These are phyloP conservation scores for Monascus purpureus DNA, from an alignment of 495 filamentous ascomycete genomes.

Conservation along the genomic window DNA sequence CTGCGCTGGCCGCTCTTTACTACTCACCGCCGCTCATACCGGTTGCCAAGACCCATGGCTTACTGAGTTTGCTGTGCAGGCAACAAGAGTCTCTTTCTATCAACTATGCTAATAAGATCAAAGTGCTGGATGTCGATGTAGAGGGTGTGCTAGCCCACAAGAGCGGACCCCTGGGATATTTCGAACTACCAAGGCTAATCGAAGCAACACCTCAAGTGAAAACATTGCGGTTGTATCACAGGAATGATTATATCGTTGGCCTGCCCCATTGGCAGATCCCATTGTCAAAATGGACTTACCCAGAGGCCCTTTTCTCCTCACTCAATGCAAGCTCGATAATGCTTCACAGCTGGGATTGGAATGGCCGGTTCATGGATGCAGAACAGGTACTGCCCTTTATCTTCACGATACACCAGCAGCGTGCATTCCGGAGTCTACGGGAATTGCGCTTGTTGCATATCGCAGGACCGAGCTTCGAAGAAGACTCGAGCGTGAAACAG, in stretches of 20 bases:
- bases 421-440: slow-evolving; percentile 43
- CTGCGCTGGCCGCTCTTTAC: slow-evolving; percentile 63
- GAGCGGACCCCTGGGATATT: slow-evolving; percentile 30
- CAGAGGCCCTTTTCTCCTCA: slow-evolving; percentile 41
- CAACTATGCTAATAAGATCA: slow-evolving; percentile 54
- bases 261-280: slow-evolving; percentile 13
- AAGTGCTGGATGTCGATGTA: slow-evolving; percentile 55
- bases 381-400: slow-evolving; percentile 36
- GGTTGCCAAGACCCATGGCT: slow-evolving; percentile 34
- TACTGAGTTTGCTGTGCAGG: slow-evolving; percentile 30
- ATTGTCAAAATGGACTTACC: slow-evolving; percentile 46
- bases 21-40: slow-evolving; percentile 48
- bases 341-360: slow-evolving; percentile 69
- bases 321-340: slow-evolving; percentile 29
- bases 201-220: slow-evolving; percentile 28
- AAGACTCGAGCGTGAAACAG: slow-evolving; percentile 17
- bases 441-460: slow-evolving; percentile 54
- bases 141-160: slow-evolving; percentile 27
- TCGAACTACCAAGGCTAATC: slow-evolving; percentile 29
- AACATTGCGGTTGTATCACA: slow-evolving; percentile 25
- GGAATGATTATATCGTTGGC: slow-evolving; percentile 18
- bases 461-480: slow-evolving; percentile 13
- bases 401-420: slow-evolving; percentile 36
- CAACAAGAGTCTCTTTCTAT: slow-evolving; percentile 24
- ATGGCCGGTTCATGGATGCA: slow-evolving; percentile 43